These are phyloP conservation scores for Cenchrus purpureus DNA, from an alignment of 176 grass and related monocot species.

Conservation along the genomic window DNA sequence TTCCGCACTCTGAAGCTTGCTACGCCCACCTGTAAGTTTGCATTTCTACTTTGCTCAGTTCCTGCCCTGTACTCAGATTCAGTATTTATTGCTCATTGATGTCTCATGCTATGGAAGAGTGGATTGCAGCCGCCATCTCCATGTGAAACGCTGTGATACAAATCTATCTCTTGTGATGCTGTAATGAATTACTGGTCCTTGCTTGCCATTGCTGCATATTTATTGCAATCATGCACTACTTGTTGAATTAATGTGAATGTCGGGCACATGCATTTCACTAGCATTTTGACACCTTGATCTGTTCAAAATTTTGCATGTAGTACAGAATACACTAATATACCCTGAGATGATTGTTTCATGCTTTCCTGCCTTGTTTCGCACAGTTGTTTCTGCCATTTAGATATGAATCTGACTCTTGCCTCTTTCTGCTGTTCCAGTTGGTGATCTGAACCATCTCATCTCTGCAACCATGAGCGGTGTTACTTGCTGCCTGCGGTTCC, in stretches of 20 bases:
- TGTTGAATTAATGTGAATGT: constrained; percentile 19
- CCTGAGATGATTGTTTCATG: not conserved
- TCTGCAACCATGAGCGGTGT: constrained; percentile 91
- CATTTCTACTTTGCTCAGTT: not conserved
- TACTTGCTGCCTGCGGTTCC: constrained; percentile 79
- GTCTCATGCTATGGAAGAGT: not conserved
- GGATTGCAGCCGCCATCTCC: not conserved
- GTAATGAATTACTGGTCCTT: constrained; percentile 28
- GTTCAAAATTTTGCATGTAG: not conserved
- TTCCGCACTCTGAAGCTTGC: constrained; percentile 71
- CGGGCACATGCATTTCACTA: not conserved
- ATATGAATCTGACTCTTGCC: not conserved
- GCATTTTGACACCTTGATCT: not conserved
- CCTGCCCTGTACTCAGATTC: not conserved
- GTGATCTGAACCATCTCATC: constrained; percentile 85
- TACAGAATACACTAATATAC: not conserved
- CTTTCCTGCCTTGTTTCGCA: not conserved
- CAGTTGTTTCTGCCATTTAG: not conserved
- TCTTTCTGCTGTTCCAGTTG: constrained; percentile 57
- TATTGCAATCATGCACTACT: constrained; percentile 8
- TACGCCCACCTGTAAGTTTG: constrained; percentile 64
- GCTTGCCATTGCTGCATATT: not conserved
- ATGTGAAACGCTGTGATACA: not conserved
- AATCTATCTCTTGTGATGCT: not conserved
- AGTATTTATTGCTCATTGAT: constrained; percentile 26